Evolutionary conservation across 1,284 basidiomycete species (phyloP).

Genomic region (Schizophyllum amplum): DNA sequence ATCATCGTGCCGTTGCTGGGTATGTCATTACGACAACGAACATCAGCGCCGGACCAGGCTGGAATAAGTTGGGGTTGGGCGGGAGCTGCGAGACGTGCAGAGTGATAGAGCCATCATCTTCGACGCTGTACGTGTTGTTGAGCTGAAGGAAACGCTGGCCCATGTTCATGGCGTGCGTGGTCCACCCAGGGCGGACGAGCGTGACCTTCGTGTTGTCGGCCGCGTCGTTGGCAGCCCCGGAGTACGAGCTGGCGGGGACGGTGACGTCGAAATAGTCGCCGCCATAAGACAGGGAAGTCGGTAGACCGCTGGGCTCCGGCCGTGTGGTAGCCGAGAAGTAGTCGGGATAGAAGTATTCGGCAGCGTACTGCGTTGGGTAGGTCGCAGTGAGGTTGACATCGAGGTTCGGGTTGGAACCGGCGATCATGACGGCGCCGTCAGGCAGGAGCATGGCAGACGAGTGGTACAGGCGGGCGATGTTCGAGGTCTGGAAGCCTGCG

Average conservation of each 20-base stretch:
- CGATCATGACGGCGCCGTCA: slow-evolving; percentile 81
- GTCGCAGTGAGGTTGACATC: slow-evolving; percentile 65
- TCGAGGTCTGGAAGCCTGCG: slow-evolving; percentile 50
- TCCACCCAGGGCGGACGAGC: slow-evolving; percentile 83
- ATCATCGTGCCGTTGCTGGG: slow-evolving; percentile 73
- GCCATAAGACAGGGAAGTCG: slow-evolving; percentile 73
- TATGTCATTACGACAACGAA: slow-evolving; percentile 80
- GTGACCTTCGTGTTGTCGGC: slow-evolving; percentile 75
- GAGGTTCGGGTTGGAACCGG: slow-evolving; percentile 90
- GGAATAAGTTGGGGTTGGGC: slow-evolving; percentile 78
- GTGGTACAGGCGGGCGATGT: slow-evolving; percentile 79
- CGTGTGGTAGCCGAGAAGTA: slow-evolving; percentile 74
- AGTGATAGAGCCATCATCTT: slow-evolving; percentile 61
- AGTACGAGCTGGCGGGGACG: slow-evolving; percentile 54
- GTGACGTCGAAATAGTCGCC: slow-evolving; percentile 70
- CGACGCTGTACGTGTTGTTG: slow-evolving; percentile 77
- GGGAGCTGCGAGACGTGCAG: slow-evolving; percentile 77
- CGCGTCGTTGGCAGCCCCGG: slow-evolving; percentile 58
- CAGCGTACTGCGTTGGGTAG: slow-evolving; percentile 82
- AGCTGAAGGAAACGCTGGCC: slow-evolving; percentile 74
- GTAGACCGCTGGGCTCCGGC: slow-evolving; percentile 68
- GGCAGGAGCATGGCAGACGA: slow-evolving; percentile 85
- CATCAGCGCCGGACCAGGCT: slow-evolving; percentile 78
- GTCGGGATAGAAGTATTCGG: slow-evolving; percentile 83
- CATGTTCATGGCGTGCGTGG: slow-evolving; percentile 95